Base-by-base conservation (phyloP, 2,329 filamentous ascomycete species). In the Calonectria pseudoreteaudii region DNA sequence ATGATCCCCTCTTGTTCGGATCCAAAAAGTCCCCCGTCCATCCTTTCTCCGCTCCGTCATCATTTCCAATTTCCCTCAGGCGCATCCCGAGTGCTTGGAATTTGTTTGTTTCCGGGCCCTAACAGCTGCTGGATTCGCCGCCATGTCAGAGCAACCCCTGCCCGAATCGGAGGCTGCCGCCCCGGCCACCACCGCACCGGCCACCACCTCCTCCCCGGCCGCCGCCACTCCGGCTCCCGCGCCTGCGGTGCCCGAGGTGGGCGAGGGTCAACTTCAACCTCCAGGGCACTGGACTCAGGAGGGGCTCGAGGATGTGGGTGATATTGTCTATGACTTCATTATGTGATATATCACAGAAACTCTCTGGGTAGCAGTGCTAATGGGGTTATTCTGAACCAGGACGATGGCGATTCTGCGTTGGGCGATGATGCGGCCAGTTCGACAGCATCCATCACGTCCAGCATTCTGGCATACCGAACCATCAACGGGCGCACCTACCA, bases 401-500 rank as follows among this genome's bases (percentile, higher is more conserved):
- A 68, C 28, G 74, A 74, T 30, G 50, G n/a, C 44, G 74, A 76
- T 47, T 75, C 74, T 16, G 53, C 74, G 8, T 69, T 76, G n/a
- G 74, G 73, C 47, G 73, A 76, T n/a, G 75, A 75, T 47, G 70
- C 68, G 2, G 70, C 60, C 52, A 75, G 70, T 20, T 76, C 75
- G 11, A 76, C 73, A 1, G 73, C 73, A 7, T 76, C 75, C 38
- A 73, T 76, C 38, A 70, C 68, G 23, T 73, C 73, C 14, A 76
- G 75, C 26, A 76, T 76, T 36, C 31, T 76, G 2, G 36, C 60
- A 0, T 75, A 76, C 50, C 65, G 75, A 6, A 71, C 67, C 4
- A 68, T 76, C 60, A 75, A 76, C 36, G 75, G 75, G 3, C 73
- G 75, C 9, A 75, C 75, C 6, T 76, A 76, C 60, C 73, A 76